These are phyloP conservation scores for Ophiostoma ulmi DNA, from an alignment of 2,329 filamentous ascomycete genomes.

Conservation along the genomic window DNA sequence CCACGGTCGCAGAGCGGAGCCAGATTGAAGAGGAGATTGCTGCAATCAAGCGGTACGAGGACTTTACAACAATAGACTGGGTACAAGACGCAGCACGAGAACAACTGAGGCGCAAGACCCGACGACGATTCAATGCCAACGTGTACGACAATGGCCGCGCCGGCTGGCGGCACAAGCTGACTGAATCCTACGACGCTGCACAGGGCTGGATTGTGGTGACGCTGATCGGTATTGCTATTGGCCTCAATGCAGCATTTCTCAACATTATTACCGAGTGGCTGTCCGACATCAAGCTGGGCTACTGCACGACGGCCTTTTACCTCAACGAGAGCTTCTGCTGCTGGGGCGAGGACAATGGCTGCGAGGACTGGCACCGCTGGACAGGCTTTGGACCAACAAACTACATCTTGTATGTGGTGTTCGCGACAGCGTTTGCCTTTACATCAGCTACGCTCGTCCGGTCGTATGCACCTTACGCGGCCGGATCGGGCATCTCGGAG, in stretches of 20 bases:
- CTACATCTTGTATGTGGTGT: slow-evolving; percentile 81
- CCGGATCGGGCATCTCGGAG: slow-evolving; percentile 93
- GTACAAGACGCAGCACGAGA: slow-evolving; percentile 94
- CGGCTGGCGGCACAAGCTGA: slow-evolving; percentile 75
- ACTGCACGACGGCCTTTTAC: slow-evolving; percentile 93
- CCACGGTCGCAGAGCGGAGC: slow-evolving; percentile 45
- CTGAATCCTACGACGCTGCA: slow-evolving; percentile 87
- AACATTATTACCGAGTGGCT: slow-evolving; percentile 98
- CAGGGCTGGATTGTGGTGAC: slow-evolving; percentile 98
- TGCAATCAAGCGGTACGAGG: slow-evolving; percentile 97
- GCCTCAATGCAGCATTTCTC: slow-evolving; percentile 83
- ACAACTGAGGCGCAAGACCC: slow-evolving; percentile 71
- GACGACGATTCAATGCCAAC: slow-evolving; percentile 65
- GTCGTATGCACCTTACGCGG: slow-evolving; percentile 89
- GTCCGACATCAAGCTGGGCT: slow-evolving; percentile 90
- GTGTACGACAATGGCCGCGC: slow-evolving; percentile 62
- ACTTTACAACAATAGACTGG: slow-evolving; percentile 99
- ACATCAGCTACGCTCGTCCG: slow-evolving; percentile 81
- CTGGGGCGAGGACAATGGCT: slow-evolving; percentile 90
- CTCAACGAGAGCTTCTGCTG: slow-evolving; percentile 97
- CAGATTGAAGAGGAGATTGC: slow-evolving; percentile 88
- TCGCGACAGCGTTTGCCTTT: slow-evolving; percentile 78
- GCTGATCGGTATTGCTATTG: slow-evolving; percentile 86
- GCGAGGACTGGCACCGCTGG: slow-evolving; percentile 85
- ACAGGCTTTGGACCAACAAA: slow-evolving; percentile 71